Evolutionary conservation across 805 yeast genomes (phyloP), one percentile per base, ranked within the genome.

Genomic region (Priceomyces fermenticarens): DNA sequence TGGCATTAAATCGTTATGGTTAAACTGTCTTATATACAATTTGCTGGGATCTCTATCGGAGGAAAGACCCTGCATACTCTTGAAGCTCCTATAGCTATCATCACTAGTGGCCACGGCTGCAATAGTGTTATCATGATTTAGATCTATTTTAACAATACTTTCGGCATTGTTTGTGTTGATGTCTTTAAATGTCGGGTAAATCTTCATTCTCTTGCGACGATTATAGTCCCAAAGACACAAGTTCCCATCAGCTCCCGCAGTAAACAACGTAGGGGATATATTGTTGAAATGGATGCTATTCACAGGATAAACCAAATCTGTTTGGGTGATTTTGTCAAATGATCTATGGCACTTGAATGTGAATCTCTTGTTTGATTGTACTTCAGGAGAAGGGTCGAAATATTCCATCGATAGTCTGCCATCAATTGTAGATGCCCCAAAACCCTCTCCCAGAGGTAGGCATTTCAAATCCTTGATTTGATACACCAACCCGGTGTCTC

Each of bases 341-440:
- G 47, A 41, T 26, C 95, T 63, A 58, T 88, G 97, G 45, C 95
- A 83, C 53, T 88, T 80, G 69, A 88, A 88, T 0, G 96, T 91
- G 58, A 82, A 89, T 41, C 79, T 75, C 42, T 67, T 62, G 1
- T 59, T 48, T 38, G 64, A 74, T 43, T 63, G 70, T 3, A 54
- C 53, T 33, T 63, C 62, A 2, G 72, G 67, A 3, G 72, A 58
- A 3, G 78, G 73, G 40, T 80, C 78, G 40, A 82, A 77, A 51
- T 72, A 81, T 46, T 87, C 91, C 20, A 88, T 76, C 0, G 89
- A 81, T 1, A 85, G 88, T 23, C 95, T 67, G 0, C 96, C 96
- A 52, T 87, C 95, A n/a, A 88, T 70, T 1, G 91, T 81, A 20
- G 88, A 70, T 26, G 81, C 72, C 0, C 83, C 88, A 56, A 76